Base-by-base conservation (phyloP, 345 rosid genomes). In the Arabidopsis suecica region DNA sequence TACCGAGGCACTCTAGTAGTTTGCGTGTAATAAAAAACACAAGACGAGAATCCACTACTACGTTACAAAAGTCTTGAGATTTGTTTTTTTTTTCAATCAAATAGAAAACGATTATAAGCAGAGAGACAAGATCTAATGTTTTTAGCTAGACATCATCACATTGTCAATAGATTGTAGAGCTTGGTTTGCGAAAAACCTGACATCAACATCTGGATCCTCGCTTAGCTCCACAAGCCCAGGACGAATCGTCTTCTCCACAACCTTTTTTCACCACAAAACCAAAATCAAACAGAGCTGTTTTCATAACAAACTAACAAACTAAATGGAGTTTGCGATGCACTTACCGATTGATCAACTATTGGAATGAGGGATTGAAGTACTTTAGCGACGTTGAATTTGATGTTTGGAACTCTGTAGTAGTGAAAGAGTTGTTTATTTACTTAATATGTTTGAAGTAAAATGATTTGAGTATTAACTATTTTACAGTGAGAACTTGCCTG, bases 151-250 rank as follows among this genome's bases (percentile, higher is more conserved):
- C 91, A 93, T 91, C 95, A 88, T 86, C 41, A 86, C 84, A 33
- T 87, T 87, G 72, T 89, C 91, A 71, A 85, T 88, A 2, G 96
- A 84, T 69, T 84, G 95, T 34, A 94, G 82, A n/a, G 96, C 98
- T 87, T 89, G 91, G 61, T 72, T 84, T 41, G 98, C 91, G 59
- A 88, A 94, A 61, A 86, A 94, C 54, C 98, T 86, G 33, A 94
- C 98, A 82, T 91, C 96, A 25, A 90, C 97, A 47, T 94, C 98
- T 7, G 98, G 96, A 70, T 94, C 98, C 84, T 94, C 97, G 9
- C 90, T 85, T 38, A 94, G 85, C 82, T 91, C 97, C 67, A 88
- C 93, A 77, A 91, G 87, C 56, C 93, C 85, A 0, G 97, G 95
- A n/a, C 93, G 83, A 16, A 94, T 87, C 44, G 86, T 84, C 81